Base-by-base conservation (phyloP, 306 rosid species). In the Casuarina equisetifolia region DNA sequence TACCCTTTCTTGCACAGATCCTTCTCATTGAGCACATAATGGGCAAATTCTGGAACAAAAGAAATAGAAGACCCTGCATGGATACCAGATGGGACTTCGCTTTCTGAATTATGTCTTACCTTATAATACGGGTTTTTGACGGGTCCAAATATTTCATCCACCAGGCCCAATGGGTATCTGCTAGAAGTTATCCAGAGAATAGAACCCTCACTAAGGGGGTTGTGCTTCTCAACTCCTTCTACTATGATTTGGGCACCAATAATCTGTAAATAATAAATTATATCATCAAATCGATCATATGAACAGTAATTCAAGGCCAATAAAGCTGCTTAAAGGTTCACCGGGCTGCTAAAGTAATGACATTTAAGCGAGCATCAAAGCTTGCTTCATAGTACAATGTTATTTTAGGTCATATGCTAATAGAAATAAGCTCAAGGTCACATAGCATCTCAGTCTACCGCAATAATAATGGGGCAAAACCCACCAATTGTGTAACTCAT, bases 141-240 rank as follows among this genome's bases (percentile, higher is more conserved):
- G 43, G 97, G 99, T 62, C 99, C 99, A 78, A 95, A 95, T 63
- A 95, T 91, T 75, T 95, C 99, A 84, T 95, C 97, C 57, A 95
- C 75, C 68, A 92, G 77, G 62, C 99, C 97, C 63, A 95, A 73
- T 1, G 97, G 96, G 19, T 88, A 82, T 81, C 83, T 79, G 74
- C 83, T 77, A 81, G 89, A 91, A 12, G 97, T 91, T 73, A 92
- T 79, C 99, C 97, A 95, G 70, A 95, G 87, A 83, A 92, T 84
- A 51, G 99, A 92, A 49, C 97, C 99, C 72, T 92, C 99, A 15
- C 77, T 86, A 43, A 95, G 93, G 74, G 97, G 97, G 32, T 66
- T 85, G 79, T 95, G 99, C 86, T 89, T 92, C 87, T 92, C 91
- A 45, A 80, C 76, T 59, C 96, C 97, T 84, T 95, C 97, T 36